Conservation (phyloP, 2,329 filamentous ascomycete species). For the Aspergillus chevalieri region DNA sequence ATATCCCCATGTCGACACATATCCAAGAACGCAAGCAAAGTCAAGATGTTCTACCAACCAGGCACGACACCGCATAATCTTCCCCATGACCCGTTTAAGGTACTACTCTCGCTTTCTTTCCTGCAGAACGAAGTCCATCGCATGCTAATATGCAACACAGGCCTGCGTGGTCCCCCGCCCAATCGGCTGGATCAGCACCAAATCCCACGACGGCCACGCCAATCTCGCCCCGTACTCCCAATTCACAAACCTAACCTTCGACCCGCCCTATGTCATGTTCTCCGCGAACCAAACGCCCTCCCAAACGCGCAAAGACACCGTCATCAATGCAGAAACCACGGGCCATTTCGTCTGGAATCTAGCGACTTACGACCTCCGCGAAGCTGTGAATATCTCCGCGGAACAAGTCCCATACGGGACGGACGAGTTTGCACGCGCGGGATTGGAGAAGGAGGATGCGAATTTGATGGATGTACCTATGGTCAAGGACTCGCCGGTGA, state of each 20-base stretch:
- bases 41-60: slow-evolving; percentile 49
- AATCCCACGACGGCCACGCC: slow-evolving; percentile 38
- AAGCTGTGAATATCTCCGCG: slow-evolving; percentile 51
- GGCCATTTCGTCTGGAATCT: slow-evolving; percentile 56
- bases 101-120: slow-evolving; percentile 11
- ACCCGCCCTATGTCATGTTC: slow-evolving; percentile 60
- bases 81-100: slow-evolving; percentile 53
- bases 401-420: slow-evolving; percentile 45
- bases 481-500: slow-evolving; percentile 49
- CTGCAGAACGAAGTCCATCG: not conserved
- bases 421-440: slow-evolving; percentile 51
- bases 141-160: slow-evolving; percentile 28
- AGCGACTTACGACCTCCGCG: slow-evolving; percentile 51
- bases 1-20: not conserved
- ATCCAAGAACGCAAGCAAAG: not conserved
- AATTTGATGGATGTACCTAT: slow-evolving; percentile 42
- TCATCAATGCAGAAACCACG: slow-evolving; percentile 51
- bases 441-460: slow-evolving; percentile 45
- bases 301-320: slow-evolving; percentile 49
- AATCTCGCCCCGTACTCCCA: slow-evolving; percentile 58
- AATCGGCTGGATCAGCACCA: slow-evolving; percentile 58
- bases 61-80: slow-evolving; percentile 48
- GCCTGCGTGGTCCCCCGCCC: slow-evolving; percentile 54
- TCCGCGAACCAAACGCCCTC: slow-evolving; percentile 50
- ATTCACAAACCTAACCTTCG: slow-evolving; percentile 59